Evolutionary conservation across 2,329 filamentous ascomycete genomes (phyloP), one percentile per base, ranked within the genome.

Genomic region (Fusarium sp.): DNA sequence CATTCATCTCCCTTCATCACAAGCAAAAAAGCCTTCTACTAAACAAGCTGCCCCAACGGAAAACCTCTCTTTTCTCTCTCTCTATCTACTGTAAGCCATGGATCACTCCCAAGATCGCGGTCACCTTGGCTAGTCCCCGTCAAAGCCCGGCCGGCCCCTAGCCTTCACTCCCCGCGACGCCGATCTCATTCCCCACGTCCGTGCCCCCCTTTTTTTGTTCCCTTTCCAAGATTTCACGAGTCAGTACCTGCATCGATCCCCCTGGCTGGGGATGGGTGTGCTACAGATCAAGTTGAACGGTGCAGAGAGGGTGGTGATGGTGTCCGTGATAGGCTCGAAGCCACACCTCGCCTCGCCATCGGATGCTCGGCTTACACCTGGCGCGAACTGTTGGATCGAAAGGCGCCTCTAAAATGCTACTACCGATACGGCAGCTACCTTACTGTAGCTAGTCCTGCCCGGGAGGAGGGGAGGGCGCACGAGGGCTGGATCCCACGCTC

Each of bases 131-230:
- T 27, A 24, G 31, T 38, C 62, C 59, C 59, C 42, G 29, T 56
- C 61, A 54, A 42, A 57, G 59, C 59, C 42, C 42, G 59, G 34
- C 34, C 34, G 34, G 42, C n/a, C 52, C 20, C 62, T 64, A 64
- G 52, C n/a, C 35, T 45, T 27, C n/a, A 58, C 52, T 59, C 58
- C 64, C 37, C 64, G 58, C 37, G 22, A 42, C 58, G 27, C 42
- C 64, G 56, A 67, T 67, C 59, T 45, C 58, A 27, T 45, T 62
- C 38, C 20, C 64, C 45, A 58, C 20, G 58, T 67, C 64, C 58
- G 64, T 67, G 64, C 64, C 64, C 58, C 31, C 34, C 52, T 34
- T 24, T 29, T 24, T 22, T 24, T 29, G 18, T 27, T 47, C 22
- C 40, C 9, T 60, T 31, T 31, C n/a, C 29, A 31, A 50, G 58